Percentiles rank a stretch among this genome's conserved stretches.
These are phyloP conservation scores for Priceomyces carsonii DNA, from an alignment of 805 yeast species.

Conservation along the genomic window DNA sequence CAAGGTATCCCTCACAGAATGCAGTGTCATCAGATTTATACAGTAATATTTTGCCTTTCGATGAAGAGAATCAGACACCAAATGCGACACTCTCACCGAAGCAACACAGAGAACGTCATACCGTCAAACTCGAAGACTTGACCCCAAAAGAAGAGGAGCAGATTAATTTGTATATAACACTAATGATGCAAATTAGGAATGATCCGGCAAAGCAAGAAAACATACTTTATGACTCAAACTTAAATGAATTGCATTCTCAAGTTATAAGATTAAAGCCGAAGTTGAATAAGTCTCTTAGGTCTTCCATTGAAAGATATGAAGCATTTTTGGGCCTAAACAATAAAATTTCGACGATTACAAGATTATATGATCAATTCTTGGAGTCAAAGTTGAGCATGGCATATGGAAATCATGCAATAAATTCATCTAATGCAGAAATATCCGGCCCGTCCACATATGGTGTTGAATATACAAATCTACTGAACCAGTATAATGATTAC, in stretches of 20 bases:
- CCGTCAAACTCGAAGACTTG: constrained; percentile 32
- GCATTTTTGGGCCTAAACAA: constrained; percentile 69
- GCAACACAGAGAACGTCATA: background rate
- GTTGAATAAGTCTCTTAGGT: constrained; percentile 57
- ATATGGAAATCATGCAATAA: constrained; percentile 29
- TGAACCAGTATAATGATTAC: background rate
- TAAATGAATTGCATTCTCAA: constrained; percentile 59
- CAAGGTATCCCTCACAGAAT: constrained; percentile 2
- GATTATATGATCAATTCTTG: constrained; percentile 73
- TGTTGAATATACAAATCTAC: too few species aligned
- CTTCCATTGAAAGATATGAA: constrained; percentile 63
- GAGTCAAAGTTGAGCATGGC: constrained; percentile 49
- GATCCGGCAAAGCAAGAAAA: constrained; percentile 43
- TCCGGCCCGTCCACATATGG: background rate
- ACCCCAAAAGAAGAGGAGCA: constrained; percentile 68
- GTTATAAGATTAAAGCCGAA: constrained; percentile 69
- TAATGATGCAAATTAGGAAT: constrained; percentile 53
- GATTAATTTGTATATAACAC: constrained; percentile 66
- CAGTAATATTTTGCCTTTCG: constrained; percentile 26
- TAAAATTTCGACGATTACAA: constrained; percentile 72
- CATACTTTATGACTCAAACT: constrained; percentile 46
- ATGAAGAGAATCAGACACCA: constrained; percentile 5
- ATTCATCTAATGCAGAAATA: constrained; percentile 3
- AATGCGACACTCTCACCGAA: constrained; percentile 6
- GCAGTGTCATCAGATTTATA: constrained; percentile 30